phyloP scores from a whole-genome alignment of 1,284 basidiomycete species.

The Cerioporus squamosus region DNA sequence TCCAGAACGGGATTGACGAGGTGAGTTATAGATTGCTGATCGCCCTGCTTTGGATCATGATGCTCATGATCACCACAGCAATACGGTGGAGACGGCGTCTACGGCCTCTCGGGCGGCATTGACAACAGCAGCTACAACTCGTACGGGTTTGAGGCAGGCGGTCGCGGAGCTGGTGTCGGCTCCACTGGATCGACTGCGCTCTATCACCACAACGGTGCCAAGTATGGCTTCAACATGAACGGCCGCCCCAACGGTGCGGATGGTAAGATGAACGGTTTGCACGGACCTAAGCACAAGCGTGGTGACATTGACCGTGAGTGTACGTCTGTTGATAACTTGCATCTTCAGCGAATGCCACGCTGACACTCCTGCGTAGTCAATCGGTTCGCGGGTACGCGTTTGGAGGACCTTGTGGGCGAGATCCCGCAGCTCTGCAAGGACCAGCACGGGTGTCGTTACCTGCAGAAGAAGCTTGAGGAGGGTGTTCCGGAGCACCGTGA shows the following conservation, averaged over 20 bases:
- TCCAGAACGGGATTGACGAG: conserved; percentile 57
- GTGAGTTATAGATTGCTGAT: conserved; percentile 46
- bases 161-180: conserved; percentile 45
- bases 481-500: conserved; percentile 93
- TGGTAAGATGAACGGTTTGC: conserved; percentile 84
- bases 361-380: conserved; percentile 63
- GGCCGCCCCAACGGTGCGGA: conserved; percentile 56
- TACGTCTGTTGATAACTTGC: conserved; percentile 34
- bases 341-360: conserved; percentile 1
- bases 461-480: conserved; percentile 99
- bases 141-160: conserved; percentile 65
- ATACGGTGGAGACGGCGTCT: conserved; percentile 65
- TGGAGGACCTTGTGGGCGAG: conserved; percentile 96
- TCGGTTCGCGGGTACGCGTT: conserved; percentile 90
- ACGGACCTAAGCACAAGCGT: conserved; percentile 92
- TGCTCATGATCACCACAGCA: conserved; percentile 38
- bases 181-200: conserved; percentile 78
- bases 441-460: conserved; percentile 97
- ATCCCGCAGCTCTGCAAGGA: conserved; percentile 96
- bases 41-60: conserved; percentile 11
- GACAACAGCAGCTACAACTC: conserved; percentile 61
- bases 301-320: conserved; percentile 92
- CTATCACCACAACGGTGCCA: conserved; percentile 79
- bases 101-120: conserved; percentile 54
- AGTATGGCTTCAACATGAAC: conserved; percentile 71